Conservation (phyloP, 495 filamentous ascomycete species). For the Annulohypoxylon bovei region DNA sequence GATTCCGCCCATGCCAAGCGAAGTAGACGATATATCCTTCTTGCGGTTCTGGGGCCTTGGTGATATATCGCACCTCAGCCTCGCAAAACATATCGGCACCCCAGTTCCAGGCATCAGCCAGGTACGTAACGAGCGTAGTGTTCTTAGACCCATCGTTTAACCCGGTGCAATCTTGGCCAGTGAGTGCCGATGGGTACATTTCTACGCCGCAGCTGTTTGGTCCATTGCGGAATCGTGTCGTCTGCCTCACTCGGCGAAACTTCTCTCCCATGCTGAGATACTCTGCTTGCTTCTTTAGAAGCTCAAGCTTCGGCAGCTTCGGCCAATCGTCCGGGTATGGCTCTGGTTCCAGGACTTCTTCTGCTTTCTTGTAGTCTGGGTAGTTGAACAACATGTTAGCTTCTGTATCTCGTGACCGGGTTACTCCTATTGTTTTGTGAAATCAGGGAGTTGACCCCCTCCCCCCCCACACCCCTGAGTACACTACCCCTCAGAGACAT, state of each 20-base stretch:
- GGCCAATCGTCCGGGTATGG: conserved; percentile 67
- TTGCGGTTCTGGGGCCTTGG: conserved; percentile 56
- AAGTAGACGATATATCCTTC: conserved; percentile 71
- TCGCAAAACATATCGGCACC: conserved; percentile 78
- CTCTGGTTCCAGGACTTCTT: conserved; percentile 66
- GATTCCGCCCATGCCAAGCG: conserved; percentile 70
- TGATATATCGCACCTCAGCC: conserved; percentile 73
- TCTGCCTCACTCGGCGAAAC: conserved; percentile 67
- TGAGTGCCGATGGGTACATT: conserved; percentile 67
- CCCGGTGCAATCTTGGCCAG: conserved; percentile 70
- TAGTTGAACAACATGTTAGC: conserved; percentile 16
- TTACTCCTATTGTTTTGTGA: neutral
- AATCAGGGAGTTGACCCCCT: neutral
- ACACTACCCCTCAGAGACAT: neutral
- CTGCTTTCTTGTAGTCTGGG: conserved; percentile 69
- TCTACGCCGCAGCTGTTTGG: conserved; percentile 69
- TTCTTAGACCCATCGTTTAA: conserved; percentile 76
- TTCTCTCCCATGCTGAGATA: conserved; percentile 60
- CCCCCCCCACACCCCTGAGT: no score
- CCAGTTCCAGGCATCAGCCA: conserved; percentile 80
- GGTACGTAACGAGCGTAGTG: conserved; percentile 70
- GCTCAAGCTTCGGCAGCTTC: conserved; percentile 61
- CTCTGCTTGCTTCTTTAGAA: conserved; percentile 67
- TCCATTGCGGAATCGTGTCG: conserved; percentile 68
- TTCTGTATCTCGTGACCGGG: neutral